Base-by-base conservation (phyloP, 768 basidiomycete species). In the Boletellus emodensis region DNA sequence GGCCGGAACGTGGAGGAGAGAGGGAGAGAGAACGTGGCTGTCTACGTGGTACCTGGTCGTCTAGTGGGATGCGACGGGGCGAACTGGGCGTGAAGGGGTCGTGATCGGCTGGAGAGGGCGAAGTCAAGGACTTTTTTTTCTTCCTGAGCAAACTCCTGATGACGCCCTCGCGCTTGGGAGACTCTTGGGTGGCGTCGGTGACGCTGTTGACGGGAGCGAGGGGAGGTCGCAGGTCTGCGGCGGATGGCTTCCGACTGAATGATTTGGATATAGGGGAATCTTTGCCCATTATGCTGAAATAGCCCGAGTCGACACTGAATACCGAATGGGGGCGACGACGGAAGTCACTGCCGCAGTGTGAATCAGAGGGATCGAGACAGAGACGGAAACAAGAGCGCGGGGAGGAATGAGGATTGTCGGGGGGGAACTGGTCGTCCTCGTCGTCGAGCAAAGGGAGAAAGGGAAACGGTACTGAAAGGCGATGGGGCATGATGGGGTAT, bases 251-350 rank as follows among this genome's bases (percentile, higher is more conserved):
- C 22, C 46, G 42, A 39, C 44, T 49, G 40, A 49, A 54, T 18
- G 44, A 37, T 8, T 44, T 59, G 40, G 48, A 32, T 15, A 28
- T 15, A 6, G 56, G 53, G 7, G 57, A 57, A 3, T 59, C 58
- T 45, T 58, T 60, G 11, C 53, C 58, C 65, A 69, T 64, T 0
- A 34, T 37, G 52, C 54, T 57, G 10, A 62, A 64, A 59, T 63
- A 70, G 11, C 61, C 64, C 3, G 64, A 70, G 48, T 69, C 67
- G 9, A 63, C 26, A 18, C 68, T 65, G 37, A 40, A 35, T 7
- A 61, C 8, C 17, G 68, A 66, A 38, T 20, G 45, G 3, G 55
- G 52, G 9, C 62, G 69, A 28, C 15, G 45, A 33, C 7, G 41
- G 39, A 26, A 36, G 36, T 51, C 44, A 39, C 54, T 30, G n/a